phyloP scores from a whole-genome alignment of 176 grass and related monocot genomes.

The Oryza brachyantha region DNA sequence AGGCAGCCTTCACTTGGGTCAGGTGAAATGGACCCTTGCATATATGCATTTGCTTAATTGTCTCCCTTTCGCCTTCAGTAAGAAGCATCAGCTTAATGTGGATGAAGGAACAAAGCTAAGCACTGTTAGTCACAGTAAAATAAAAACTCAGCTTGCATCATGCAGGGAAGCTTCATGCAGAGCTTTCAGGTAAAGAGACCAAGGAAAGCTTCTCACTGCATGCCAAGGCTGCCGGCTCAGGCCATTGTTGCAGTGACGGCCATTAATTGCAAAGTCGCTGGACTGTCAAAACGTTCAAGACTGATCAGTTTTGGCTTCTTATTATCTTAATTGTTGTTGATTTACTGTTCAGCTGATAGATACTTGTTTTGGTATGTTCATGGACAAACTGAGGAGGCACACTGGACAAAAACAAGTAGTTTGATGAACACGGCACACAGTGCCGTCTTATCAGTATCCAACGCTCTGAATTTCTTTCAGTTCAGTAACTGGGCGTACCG shows the following conservation, averaged over 20 bases:
- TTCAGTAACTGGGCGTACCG: too few species aligned
- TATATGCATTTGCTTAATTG: not conserved
- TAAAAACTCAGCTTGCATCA: not conserved
- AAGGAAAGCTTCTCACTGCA: not conserved
- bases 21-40: constrained; percentile 8
- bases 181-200: constrained; percentile 21
- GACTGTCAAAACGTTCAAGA: not conserved
- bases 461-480: not conserved
- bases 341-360: not conserved
- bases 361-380: not conserved
- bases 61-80: constrained; percentile 24
- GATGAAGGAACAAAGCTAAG: not conserved
- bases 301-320: not conserved
- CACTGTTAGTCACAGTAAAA: not conserved
- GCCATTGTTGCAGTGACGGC: not conserved
- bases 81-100: constrained; percentile 23
- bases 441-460: not conserved
- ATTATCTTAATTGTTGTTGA: not conserved
- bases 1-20: not conserved
- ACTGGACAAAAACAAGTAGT: not conserved
- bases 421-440: not conserved
- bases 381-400: not conserved
- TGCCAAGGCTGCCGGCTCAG: not conserved
- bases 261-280: not conserved
- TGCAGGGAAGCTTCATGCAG: constrained; percentile 21